phyloP scores from a whole-genome alignment of 805 yeast species.

The Nakazawaea populi region DNA sequence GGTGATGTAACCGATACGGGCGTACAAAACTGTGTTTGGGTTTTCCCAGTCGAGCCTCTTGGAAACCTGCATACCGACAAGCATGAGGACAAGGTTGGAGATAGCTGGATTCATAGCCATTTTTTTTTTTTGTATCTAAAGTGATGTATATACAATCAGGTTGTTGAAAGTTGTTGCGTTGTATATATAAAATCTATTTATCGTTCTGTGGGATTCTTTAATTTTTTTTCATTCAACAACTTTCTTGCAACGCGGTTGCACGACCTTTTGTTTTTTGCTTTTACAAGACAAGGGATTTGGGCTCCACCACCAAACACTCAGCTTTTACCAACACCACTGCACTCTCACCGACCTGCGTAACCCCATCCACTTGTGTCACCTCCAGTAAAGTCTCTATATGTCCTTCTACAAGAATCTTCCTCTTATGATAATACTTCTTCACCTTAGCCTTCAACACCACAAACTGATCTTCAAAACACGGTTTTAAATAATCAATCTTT shows the following conservation, averaged over 20 bases:
- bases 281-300: slow-evolving; percentile 3
- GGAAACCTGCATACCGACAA: slow-evolving; percentile 93
- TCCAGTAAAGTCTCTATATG: slow-evolving; percentile 26
- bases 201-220: too few relatives aligned
- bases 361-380: too few relatives aligned
- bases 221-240: too few relatives aligned
- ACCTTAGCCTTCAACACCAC: slow-evolving; percentile 34
- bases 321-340: neutral
- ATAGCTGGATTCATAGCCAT: slow-evolving; percentile 73
- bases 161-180: too few relatives aligned
- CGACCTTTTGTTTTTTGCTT: too few relatives aligned
- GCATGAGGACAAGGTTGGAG: slow-evolving; percentile 82
- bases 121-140: too few relatives aligned
- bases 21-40: slow-evolving; percentile 65
- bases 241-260: too few relatives aligned
- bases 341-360: too few relatives aligned
- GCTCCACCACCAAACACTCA: slow-evolving; percentile 9
- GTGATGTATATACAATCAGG: too few relatives aligned
- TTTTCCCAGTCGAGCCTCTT: slow-evolving; percentile 85
- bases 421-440: slow-evolving; percentile 26
- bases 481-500: slow-evolving; percentile 32
- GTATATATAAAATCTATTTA: too few relatives aligned
- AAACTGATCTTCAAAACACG: slow-evolving; percentile 33
- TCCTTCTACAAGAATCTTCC: slow-evolving; percentile 37
- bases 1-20: slow-evolving; percentile 64